Evolutionary conservation across 108 stramenopile genomes (phyloP), one percentile per base, ranked within the genome.

Genomic region (Nitzschia sp.): DNA sequence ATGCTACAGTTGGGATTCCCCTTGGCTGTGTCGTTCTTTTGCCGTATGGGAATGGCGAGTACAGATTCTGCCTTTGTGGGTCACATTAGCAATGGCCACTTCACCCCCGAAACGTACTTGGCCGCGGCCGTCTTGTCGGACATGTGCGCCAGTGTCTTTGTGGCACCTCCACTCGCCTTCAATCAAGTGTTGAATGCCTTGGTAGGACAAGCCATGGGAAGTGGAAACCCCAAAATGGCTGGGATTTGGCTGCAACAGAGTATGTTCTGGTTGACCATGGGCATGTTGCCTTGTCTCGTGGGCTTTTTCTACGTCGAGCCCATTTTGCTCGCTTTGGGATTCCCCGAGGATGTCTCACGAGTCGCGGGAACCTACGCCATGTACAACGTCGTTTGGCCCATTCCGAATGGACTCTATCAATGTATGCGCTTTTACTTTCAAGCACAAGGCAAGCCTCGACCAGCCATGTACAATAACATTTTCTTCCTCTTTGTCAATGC

Each of bases 61-160:
- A 79, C 78, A n/a, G 78, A 76, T 51, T 53, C 52, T 37, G 70
- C 70, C 57, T 77, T 77, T 77, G 76, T 77, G 7, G 70, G 76
- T 48, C 70, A 70, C 44, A 77, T 71, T 42, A 17, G 67, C 17
- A 65, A 77, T 43, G 77, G 68, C 22, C 14, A 69, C 2, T 26
- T 65, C 38, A 61, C 48, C 0, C 57, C 77, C 3, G 74, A 78
- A 70, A 57, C 70, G 8, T 75, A 68, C 48, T 51, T 83, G 29
- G 78, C 78, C 3, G 93, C 93, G 1, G 77, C 86, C 2, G 88
- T 87, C 8, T 65, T 94, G 37, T 81, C 84, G 10, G 93, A 94
- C 37, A 86, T 87, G 89, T 85, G 84, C 46, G 72, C 80, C 10
- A 77, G 68, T 58, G 86, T 94, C 2, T 78, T 91, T 19, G 52